Evolutionary conservation across 352 stramenopile species (phyloP), one percentile per base, ranked within the genome.

Genomic region (Phytophthora pinifolia): DNA sequence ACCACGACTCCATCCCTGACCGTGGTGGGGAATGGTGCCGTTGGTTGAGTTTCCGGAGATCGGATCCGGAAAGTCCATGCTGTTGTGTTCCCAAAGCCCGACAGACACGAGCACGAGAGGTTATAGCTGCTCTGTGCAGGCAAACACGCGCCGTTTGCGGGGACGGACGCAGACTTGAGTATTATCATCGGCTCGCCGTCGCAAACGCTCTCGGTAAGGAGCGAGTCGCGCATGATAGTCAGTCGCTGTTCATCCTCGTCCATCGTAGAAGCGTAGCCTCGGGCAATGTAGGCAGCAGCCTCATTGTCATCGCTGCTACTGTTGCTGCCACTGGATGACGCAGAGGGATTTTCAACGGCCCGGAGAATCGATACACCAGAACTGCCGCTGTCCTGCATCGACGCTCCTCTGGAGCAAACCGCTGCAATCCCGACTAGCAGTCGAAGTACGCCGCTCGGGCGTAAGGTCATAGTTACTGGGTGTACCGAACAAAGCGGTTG

Each of bases 101-200:
- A 57, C 6, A 82, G 42, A 44, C 72, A 82, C 35, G 69, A 58
- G 36, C 72, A 82, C 44, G 72, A 82, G 14, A 82, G 58, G 13
- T 77, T 77, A 62, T 62, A 69, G n/a, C 34, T 46, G 35, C 55
- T 69, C 37, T 72, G 56, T 3, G 62, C 36, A 12, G 46, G 34
- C 36, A 74, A 49, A 38, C 72, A 82, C 2, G 42, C 67, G n/a
- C 62, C 56, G 46, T 82, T 82, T 17, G 56, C 20, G 9, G 48
- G 42, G 13, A 61, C 20, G 0, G 15, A 59, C 6, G 59, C 42
- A 12, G 72, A 70, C 59, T 74, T 75, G 41, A 66, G 38, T 42
- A 81, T 59, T 27, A 78, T 37, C 55, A 74, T 64, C 2, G 72
- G 68, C 30, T 64, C 42, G 17, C 72, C 65, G 39, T 57, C 55